phyloP scores from a whole-genome alignment of 495 filamentous ascomycete species.

The Apodospora peruviana region DNA sequence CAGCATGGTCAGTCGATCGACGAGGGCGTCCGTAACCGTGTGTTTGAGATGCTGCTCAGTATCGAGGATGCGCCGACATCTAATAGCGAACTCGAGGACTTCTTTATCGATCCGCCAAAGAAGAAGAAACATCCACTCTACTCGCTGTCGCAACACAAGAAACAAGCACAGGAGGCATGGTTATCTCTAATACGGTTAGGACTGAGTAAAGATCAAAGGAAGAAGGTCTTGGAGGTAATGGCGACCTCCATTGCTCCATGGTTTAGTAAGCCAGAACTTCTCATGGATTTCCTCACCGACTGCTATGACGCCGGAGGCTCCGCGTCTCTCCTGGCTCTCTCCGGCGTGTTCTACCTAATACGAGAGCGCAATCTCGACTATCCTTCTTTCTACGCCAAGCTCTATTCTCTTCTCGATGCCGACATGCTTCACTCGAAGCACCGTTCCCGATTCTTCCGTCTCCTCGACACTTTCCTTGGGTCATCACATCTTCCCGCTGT shows the following conservation, averaged over 20 bases:
- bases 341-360: conserved; percentile 93
- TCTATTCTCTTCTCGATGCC: conserved; percentile 84
- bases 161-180: conserved; percentile 79
- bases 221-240: conserved; percentile 68
- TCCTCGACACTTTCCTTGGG: conserved; percentile 85
- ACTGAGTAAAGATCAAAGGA: conserved; percentile 67
- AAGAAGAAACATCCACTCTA: conserved; percentile 48
- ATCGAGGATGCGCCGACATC: conserved; percentile 59
- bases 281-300: conserved; percentile 98
- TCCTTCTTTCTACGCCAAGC: conserved; percentile 85
- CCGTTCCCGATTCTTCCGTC: conserved; percentile 85
- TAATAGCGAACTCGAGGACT: conserved; percentile 58
- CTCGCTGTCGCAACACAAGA: conserved; percentile 60
- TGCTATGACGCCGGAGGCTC: conserved; percentile 83
- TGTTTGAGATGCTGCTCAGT: conserved; percentile 58
- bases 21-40: conserved; percentile 42
- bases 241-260: conserved; percentile 73
- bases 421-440: conserved; percentile 89
- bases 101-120: conserved; percentile 51
- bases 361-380: conserved; percentile 92
- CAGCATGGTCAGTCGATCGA: conserved; percentile 23
- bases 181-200: conserved; percentile 64
- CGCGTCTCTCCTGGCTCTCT: conserved; percentile 79
- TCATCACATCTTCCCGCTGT: conserved; percentile 89
- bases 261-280: conserved; percentile 76